These are phyloP conservation scores for Dimocarpus longan DNA, from an alignment of 345 rosid genomes.

Conservation along the genomic window DNA sequence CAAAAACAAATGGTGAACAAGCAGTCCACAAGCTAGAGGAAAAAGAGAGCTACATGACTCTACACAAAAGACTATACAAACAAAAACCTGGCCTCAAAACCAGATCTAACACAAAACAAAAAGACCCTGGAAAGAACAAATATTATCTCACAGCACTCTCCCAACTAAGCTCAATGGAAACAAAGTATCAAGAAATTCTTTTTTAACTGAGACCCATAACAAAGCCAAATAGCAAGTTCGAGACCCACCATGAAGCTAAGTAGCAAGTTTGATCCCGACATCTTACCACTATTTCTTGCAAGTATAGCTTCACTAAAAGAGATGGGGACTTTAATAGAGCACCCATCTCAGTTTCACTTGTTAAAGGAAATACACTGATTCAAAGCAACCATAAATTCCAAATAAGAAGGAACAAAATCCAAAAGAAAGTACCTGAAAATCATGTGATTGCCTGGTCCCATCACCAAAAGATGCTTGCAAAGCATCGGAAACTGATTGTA, in stretches of 20 bases:
- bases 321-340: background rate
- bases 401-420: background rate
- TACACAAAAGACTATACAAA: background rate
- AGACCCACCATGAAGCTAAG: background rate
- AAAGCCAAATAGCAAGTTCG: background rate
- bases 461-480: constrained; percentile 75
- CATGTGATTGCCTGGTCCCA: constrained; percentile 71
- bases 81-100: background rate
- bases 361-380: background rate
- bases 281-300: background rate
- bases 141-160: background rate
- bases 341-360: background rate
- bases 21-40: background rate
- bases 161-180: background rate
- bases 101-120: background rate
- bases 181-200: background rate
- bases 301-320: background rate
- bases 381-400: background rate
- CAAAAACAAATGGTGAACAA: background rate
- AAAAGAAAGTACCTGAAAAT: constrained; percentile 76
- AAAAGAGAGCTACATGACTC: background rate
- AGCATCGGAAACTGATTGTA: constrained; percentile 76
- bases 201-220: background rate
- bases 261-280: background rate
- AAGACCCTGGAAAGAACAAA: background rate